These are phyloP conservation scores for Hymenoscyphus salicellus DNA, from an alignment of 2,329 filamentous ascomycete species.

Conservation along the genomic window DNA sequence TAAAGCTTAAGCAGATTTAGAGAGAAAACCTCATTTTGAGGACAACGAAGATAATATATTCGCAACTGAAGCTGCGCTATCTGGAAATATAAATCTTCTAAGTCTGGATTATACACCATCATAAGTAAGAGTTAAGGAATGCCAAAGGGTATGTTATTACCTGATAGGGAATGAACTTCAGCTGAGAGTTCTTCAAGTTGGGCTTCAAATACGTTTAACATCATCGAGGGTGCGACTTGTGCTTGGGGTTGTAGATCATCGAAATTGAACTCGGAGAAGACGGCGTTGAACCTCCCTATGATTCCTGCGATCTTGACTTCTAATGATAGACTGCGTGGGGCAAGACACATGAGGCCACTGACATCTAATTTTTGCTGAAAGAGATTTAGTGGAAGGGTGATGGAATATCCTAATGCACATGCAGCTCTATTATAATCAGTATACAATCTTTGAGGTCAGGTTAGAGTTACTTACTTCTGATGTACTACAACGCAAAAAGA, in stretches of 20 bases:
- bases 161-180: slow-evolving; percentile 9
- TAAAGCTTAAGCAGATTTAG: slow-evolving; percentile 16
- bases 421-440: slow-evolving; percentile 11
- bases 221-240: slow-evolving; percentile 16
- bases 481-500: slow-evolving; percentile 17
- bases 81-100: slow-evolving; percentile 13
- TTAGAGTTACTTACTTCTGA: slow-evolving; percentile 14
- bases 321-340: slow-evolving; percentile 9
- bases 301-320: slow-evolving; percentile 15
- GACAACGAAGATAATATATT: slow-evolving; percentile 17
- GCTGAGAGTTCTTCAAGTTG: slow-evolving; percentile 13
- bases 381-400: slow-evolving; percentile 14
- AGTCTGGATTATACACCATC: slow-evolving; percentile 1
- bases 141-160: neutral
- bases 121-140: neutral
- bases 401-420: slow-evolving; percentile 16
- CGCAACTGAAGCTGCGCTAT: slow-evolving; percentile 15
- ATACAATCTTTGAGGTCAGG: neutral
- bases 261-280: slow-evolving; percentile 16
- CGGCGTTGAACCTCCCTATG: slow-evolving; percentile 14
- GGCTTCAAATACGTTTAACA: slow-evolving; percentile 17
- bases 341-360: slow-evolving; percentile 9
- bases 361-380: slow-evolving; percentile 15
- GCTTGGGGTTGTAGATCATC: slow-evolving; percentile 15
- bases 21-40: slow-evolving; percentile 11